Percentiles rank a stretch among this genome's conserved stretches.
These are phyloP conservation scores for Hansenula sp. DNA, from an alignment of 1,139 yeast genomes.

Conservation along the genomic window DNA sequence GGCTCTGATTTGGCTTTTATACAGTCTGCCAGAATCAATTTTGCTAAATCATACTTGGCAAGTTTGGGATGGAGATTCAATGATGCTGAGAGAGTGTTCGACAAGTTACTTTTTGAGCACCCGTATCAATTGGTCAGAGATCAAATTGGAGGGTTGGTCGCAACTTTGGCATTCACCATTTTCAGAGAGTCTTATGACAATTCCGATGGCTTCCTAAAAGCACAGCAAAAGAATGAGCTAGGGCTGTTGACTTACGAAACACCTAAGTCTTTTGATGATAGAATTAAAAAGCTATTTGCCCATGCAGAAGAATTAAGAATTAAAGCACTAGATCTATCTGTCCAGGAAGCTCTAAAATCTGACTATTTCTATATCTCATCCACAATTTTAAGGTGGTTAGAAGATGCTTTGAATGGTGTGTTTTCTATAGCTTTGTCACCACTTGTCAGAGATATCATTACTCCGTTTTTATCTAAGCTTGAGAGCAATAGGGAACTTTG, in stretches of 20 bases:
- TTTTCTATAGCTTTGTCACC: conserved; percentile 34
- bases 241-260: conserved; percentile 29
- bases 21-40: conserved; percentile 60
- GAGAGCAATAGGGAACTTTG: conserved; percentile 78
- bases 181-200: conserved; percentile 46
- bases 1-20: conserved; percentile 62
- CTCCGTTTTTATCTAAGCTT: conserved; percentile 70
- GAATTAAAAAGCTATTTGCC: conserved; percentile 36
- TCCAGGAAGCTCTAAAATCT: conserved; percentile 31
- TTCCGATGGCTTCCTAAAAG: conserved; percentile 39
- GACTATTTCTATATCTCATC: conserved; percentile 34
- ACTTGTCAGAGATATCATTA: conserved; percentile 39
- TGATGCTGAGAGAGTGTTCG: conserved; percentile 43
- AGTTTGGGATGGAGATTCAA: conserved; percentile 59
- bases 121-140: conserved; percentile 76
- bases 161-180: conserved; percentile 50
- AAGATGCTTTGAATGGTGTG: conserved; percentile 19
- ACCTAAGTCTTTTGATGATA: conserved; percentile 24
- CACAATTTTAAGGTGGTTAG: conserved; percentile 27
- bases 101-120: conserved; percentile 47
- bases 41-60: conserved; percentile 52
- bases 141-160: conserved; percentile 64
- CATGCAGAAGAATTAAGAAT: conserved; percentile 42
- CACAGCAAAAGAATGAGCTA: conserved; percentile 33
- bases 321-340: conserved; percentile 26